These are phyloP conservation scores for Pythium plurisporium DNA, from an alignment of 352 stramenopile genomes.

Conservation along the genomic window DNA sequence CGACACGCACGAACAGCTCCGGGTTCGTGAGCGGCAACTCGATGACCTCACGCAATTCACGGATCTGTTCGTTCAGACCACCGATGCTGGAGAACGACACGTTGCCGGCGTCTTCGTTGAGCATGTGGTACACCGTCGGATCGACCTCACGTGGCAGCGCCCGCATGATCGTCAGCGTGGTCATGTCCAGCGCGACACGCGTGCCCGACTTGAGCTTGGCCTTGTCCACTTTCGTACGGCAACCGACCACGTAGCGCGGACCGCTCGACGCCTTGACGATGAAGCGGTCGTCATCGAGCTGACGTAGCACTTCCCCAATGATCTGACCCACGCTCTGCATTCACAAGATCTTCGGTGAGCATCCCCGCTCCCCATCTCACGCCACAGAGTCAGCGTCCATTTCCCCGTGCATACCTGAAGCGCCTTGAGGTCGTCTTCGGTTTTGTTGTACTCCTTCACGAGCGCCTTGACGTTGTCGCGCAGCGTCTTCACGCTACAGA, in stretches of 20 bases:
- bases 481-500: conserved; percentile 93
- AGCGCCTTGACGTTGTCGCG: conserved; percentile 95
- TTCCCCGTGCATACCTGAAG: conserved; percentile 45
- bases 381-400: no score
- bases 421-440: conserved; percentile 97
- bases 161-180: conserved; percentile 99
- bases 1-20: conserved; percentile 97
- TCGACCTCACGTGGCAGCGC: conserved; percentile 98
- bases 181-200: conserved; percentile 98
- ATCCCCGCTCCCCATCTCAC: not conserved
- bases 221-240: conserved; percentile 93
- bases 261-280: conserved; percentile 99
- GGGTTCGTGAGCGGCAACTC: conserved; percentile 99
- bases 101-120: conserved; percentile 96
- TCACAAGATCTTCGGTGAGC: not conserved
- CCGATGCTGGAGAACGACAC: conserved; percentile 98
- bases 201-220: conserved; percentile 96
- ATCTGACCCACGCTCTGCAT: conserved; percentile 97
- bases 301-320: conserved; percentile 98
- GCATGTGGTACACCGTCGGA: conserved; percentile 99
- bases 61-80: conserved; percentile 98
- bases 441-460: conserved; percentile 98
- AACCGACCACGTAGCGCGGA: conserved; percentile 98
- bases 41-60: conserved; percentile 95
- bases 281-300: conserved; percentile 97